Base-by-base conservation (phyloP, 441 rosid genomes). In the Croton setiger region DNA sequence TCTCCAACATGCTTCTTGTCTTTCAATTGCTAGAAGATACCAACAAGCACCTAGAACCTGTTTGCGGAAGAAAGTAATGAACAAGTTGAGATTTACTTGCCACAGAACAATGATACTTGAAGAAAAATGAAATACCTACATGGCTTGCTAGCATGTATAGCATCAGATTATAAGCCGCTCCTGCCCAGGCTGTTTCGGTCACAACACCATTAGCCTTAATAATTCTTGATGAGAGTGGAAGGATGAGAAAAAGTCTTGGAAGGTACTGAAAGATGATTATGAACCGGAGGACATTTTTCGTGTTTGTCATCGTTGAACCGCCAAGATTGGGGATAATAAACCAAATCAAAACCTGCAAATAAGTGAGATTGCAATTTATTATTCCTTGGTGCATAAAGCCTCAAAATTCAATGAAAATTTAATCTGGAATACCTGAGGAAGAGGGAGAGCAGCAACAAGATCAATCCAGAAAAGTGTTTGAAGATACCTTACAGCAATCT, bases 21-120 rank as follows among this genome's bases (percentile, higher is more conserved):
- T 74, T 81, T 93, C 96, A 44, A 93, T 77, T 31, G 98, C 80
- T 43, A 93, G 83, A 56, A 93, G 90, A 75, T 91, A 93, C 96
- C 96, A 93, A 75, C 92, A 89, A 78, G 97, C 94, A 78, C 97
- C 98, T 79, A 87, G 77, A 81, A 93, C 96, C 97, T 93, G 66
- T 63, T 63, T 20, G 18, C 20, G 13, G 49, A 76, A 31, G 59
- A 66, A 11, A 20, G 4, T 36, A 65, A 51, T 62, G 20, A 47
- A 33, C 33, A 11, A 23, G 53, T 27, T 43, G 35, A 59, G 43
- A 21, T 1, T 44, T 49, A 58, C 52, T 35, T 7, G 5, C 5
- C 6, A 17, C 12, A 64, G 2, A 5, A 15, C 48, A 58, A 2
- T 2, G 31, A 2, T 27, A 0, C 2, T 6, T 14, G 14, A 33